Evolutionary conservation across 257 asterid genomes (phyloP), one percentile per base, ranked within the genome.

Genomic region (Salvia hispanica): DNA sequence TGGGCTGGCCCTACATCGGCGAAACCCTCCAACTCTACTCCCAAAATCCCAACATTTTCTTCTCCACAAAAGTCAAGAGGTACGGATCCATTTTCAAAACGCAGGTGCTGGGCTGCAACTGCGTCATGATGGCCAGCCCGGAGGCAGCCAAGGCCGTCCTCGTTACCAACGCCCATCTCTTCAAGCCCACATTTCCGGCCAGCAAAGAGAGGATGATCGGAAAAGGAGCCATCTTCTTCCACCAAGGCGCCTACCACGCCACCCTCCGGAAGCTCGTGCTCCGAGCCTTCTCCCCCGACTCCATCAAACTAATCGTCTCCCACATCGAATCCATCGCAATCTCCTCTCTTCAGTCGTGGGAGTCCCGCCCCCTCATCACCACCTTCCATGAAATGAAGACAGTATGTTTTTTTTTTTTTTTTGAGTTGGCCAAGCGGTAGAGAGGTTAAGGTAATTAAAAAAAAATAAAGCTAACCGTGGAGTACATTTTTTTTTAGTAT

Each of bases 1-100:
- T 89, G 88, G 96, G 96, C 6, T 86, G 90, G 90, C 94, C 88
- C 65, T 88, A 82, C 65, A 74, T 88, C 70, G 96, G 96, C 9
- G 94, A 88, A 76, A 88, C 94, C 45, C 79, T 88, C 66, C 89
- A 81, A 44, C 86, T 88, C 45, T 86, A 88, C 76, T 86, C 96
- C 0, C 84, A 83, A 51, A 83, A 89, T 42, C 96, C 94, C 44
- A 88, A 83, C 68, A 77, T 76, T 58, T 88, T 86, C 84, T 88
- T 88, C 66, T 76, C 88, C 42, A 70, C 87, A 58, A 88, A 84
- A 84, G 84, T 86, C 62, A 86, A 86, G 62, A 86, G 95, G 87
- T 89, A 83, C 37, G 96, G 96, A 39, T 83, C 92, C 1, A 82
- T 89, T 53, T 89, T 89, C 86, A 89, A 89, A 87, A 81, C 83